Evolutionary conservation across 257 asterid species (phyloP), one percentile per base, ranked within the genome.

Genomic region (Gentiana dahurica): DNA sequence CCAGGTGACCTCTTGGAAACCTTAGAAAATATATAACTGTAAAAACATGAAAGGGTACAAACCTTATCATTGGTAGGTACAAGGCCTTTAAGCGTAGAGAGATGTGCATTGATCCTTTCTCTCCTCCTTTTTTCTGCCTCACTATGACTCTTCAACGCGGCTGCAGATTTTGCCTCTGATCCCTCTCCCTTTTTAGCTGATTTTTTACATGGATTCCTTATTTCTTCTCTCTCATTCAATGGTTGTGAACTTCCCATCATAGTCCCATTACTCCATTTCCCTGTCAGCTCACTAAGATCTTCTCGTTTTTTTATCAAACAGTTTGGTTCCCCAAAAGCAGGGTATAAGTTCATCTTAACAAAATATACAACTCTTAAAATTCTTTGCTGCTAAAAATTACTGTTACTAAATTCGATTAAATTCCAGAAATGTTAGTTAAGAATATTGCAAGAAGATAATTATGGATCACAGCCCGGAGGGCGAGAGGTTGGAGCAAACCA

Each of bases 381-480:
- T 2, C 46, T 0, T 5, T 2, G 8, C 46, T 41, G 46, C 46
- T 41, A 41, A 41, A 41, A 24, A 24, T 24, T 24, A 24, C 24
- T 24, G 24, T 24, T 5, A 5, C 46, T 41, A 41, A 41, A 7
- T 41, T 5, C 5, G 46, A 41, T 4, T 10, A 41, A 41, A 41
- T 41, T 41, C 46, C 7, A 7, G 9, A 41, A 3, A 10, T 7
- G 2, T 5, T 5, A 5, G 5, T 8, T 12, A 13, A 15, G 51
- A 37, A 59, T 10, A n/a, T 48, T 48, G 5, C 54, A 12, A 64
- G 2, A 11, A 50, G 34, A 12, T 34, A 32, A 36, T 64, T 78
- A 89, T n/a, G 97, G 97, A 57, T 81, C 95, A 12, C 77, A 71
- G 76, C 97, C 97, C 13, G 97, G 97, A 57, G 97, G 97, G 63